Conservation (phyloP, 768 basidiomycete genomes). For the Flagelloscypha sp. region DNA sequence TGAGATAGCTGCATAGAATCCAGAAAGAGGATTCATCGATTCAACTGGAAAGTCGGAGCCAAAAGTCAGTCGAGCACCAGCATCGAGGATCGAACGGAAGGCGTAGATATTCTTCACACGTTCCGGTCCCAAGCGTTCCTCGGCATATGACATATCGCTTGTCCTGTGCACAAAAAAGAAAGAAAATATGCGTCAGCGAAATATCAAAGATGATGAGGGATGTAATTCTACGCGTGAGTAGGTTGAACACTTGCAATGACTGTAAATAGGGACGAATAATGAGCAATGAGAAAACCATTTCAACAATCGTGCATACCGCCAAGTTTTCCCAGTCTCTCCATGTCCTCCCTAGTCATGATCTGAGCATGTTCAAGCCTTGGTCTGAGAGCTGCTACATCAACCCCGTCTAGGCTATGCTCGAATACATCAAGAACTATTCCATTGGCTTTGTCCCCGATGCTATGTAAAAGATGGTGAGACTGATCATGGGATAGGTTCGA, state of each 20-base stretch:
- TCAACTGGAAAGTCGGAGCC: conserved; percentile 93
- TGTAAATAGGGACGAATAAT: conserved; percentile 19
- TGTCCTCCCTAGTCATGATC: conserved; percentile 69
- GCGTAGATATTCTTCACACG: conserved; percentile 83
- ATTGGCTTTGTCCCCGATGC: conserved; percentile 85
- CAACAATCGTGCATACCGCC: conserved; percentile 46
- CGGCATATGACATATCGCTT: conserved; percentile 87
- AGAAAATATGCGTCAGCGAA: conserved; percentile 1
- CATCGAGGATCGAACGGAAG: conserved; percentile 64
- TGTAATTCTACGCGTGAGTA: conserved; percentile 70
- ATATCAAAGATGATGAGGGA: background rate
- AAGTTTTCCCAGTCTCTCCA: conserved; percentile 66
- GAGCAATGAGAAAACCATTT: conserved; percentile 7
- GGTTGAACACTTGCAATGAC: conserved; percentile 90
- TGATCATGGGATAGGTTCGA: conserved; percentile 1
- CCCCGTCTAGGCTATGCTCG: conserved; percentile 53
- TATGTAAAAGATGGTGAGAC: conserved; percentile 38
- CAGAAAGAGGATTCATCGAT: conserved; percentile 70
- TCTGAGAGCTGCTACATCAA: conserved; percentile 55
- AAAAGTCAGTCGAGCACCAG: conserved; percentile 60
- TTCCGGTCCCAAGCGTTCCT: conserved; percentile 74
- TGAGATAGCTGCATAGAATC: conserved; percentile 85
- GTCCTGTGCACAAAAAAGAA: conserved; percentile 31
- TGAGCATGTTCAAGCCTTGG: conserved; percentile 90
- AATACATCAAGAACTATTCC: conserved; percentile 77